Evolutionary conservation across 306 rosid species (phyloP).

Genomic region (Sophora flavescens): DNA sequence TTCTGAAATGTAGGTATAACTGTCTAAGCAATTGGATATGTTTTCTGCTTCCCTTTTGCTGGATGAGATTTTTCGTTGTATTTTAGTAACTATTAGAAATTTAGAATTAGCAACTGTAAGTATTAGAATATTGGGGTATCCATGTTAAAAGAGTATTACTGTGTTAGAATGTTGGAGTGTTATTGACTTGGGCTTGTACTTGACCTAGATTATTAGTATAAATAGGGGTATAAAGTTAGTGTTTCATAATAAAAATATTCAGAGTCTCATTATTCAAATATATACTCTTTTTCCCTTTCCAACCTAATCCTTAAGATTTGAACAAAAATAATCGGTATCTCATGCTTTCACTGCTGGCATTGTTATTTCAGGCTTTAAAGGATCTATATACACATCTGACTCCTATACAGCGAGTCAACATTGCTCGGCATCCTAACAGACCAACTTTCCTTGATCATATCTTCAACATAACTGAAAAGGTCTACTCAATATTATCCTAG

Average conservation of each 20-base stretch:
- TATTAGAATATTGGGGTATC: constrained; percentile 6
- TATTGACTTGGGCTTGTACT: constrained; percentile 31
- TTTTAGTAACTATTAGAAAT: not conserved
- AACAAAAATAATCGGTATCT: constrained; percentile 2
- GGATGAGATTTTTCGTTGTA: constrained; percentile 31
- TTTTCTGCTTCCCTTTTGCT: constrained; percentile 3
- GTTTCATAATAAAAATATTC: constrained; percentile 1
- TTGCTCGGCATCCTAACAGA: constrained; percentile 97
- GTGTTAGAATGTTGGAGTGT: constrained; percentile 33
- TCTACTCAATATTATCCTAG: constrained; percentile 37
- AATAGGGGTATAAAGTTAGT: not conserved
- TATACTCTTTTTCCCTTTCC: constrained; percentile 23
- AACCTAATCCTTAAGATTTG: constrained; percentile 8
- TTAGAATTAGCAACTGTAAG: not conserved
- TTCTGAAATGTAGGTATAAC: constrained; percentile 34
- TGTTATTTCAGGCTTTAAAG: constrained; percentile 74
- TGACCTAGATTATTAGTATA: constrained; percentile 24
- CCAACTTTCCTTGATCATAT: constrained; percentile 96
- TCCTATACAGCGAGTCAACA: constrained; percentile 84
- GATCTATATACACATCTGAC: constrained; percentile 72
- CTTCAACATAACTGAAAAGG: constrained; percentile 92
- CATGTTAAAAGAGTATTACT: constrained; percentile 7
- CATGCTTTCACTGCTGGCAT: constrained; percentile 37
- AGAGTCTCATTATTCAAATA: constrained; percentile 14
- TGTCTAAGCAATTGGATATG: constrained; percentile 10